Evolutionary conservation across 2,329 filamentous ascomycete genomes (phyloP), one percentile per base, ranked within the genome.

Genomic region (Emmonsiellopsis sp.): DNA sequence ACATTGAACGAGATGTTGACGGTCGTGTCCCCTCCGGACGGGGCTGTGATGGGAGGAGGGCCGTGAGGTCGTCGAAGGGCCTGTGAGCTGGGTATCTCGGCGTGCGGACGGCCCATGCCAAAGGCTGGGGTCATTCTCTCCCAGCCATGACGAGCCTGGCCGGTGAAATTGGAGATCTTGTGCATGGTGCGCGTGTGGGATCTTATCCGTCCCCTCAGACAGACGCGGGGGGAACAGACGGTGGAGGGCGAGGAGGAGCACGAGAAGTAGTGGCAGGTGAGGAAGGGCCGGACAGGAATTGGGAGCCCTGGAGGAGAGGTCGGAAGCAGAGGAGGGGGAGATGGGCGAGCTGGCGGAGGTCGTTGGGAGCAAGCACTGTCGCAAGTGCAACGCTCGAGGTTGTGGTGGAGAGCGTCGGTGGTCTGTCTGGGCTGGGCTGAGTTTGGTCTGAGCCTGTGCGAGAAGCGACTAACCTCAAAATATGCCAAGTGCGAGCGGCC

Each of bases 1-100:
- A 98, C 87, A 69, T 96, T 97, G 83, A 98, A 97, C 60, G 89
- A 92, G 70, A 95, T 86, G 72, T 94, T 89, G 71, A 97, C 88
- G 60, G 83, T 84, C 51, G 92, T 87, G 66, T 85, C 80, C 58
- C 85, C 78, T 59, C 86, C 84, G 55, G 86, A 82, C 60, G 86
- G 84, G 63, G 84, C 78, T 63, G 84, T 78, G 51, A 66, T 74
- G 16, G 75, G 75, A 35, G 69, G 67, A 55, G 68, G 68, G 58
- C 80, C 69, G 44, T 66, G 67, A 67, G 78, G 68, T 59, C 81
- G 80, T 70, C 83, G 82, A 65, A 79, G 70, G 55, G 77, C 72
- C 59, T 77, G 73, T 61, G 71, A 71, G 61, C 74, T 71, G 59
- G 73, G 62, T 69, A 80, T 73, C 55, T 82, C 79, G 67, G 78